These are phyloP conservation scores for Nicotiana knightiana DNA, from an alignment of 257 asterid species.

Conservation along the genomic window DNA sequence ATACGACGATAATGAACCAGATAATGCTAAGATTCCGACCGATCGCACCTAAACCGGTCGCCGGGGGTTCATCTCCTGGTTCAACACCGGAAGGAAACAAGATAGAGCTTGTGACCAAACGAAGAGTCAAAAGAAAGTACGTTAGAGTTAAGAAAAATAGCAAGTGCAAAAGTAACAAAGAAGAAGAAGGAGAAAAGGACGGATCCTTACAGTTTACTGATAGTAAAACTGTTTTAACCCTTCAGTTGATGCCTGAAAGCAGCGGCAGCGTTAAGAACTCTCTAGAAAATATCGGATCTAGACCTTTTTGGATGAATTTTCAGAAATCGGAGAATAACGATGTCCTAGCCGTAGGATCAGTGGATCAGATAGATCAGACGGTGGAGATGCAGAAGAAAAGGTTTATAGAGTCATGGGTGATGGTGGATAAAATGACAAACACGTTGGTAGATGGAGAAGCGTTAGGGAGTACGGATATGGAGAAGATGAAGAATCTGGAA, in stretches of 20 bases:
- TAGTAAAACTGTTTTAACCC: neutral
- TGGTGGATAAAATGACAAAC: constrained; percentile 25
- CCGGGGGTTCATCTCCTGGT: constrained; percentile 20
- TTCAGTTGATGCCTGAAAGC: constrained; percentile 7
- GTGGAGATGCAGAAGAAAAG: neutral
- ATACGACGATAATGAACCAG: constrained; percentile 3
- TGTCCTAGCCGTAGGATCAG: neutral
- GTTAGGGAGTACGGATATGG: constrained; percentile 33
- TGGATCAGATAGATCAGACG: constrained; percentile 20
- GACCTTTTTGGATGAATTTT: constrained; percentile 1
- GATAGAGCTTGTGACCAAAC: neutral
- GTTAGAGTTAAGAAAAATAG: constrained; percentile 34
- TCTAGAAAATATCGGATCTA: constrained; percentile 4
- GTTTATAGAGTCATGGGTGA: constrained; percentile 40
- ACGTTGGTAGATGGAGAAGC: constrained; percentile 14
- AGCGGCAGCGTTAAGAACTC: constrained; percentile 10
- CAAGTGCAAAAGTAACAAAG: neutral
- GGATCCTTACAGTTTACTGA: constrained; percentile 6
- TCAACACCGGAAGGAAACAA: neutral
- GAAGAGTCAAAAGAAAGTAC: constrained; percentile 40
- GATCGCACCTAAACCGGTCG: constrained; percentile 42
- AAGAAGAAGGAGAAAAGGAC: neutral
- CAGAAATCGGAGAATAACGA: neutral
- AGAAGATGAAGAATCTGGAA: constrained; percentile 36
- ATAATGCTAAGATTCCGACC: constrained; percentile 20